Conservation (phyloP, 176 grass and related monocot species). For the Triticum urartu region DNA sequence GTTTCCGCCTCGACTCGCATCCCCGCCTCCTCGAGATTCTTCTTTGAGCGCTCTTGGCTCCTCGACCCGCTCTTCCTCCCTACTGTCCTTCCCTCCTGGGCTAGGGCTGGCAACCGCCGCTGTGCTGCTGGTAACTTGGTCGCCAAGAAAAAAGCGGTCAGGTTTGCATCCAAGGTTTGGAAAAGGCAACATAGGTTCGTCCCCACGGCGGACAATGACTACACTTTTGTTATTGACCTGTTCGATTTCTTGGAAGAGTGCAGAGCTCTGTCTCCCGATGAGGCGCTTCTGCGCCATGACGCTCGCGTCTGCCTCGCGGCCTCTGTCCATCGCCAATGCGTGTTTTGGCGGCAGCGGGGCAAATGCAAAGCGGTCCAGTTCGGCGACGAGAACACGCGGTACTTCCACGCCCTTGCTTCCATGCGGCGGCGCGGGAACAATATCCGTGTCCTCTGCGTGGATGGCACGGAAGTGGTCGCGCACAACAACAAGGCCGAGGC, state of each 20-base stretch:
- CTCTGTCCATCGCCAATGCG: neutral
- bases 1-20: neutral
- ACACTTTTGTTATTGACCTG: neutral
- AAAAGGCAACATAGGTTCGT: neutral
- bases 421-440: neutral
- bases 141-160: neutral
- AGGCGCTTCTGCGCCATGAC: neutral
- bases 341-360: neutral
- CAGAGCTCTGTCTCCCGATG: neutral
- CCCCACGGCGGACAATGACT: neutral
- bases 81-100: neutral
- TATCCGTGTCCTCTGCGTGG: neutral
- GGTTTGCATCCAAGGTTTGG: neutral
- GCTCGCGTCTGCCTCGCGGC: neutral
- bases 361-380: no score
- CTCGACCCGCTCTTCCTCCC: neutral
- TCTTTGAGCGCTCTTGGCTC: neutral
- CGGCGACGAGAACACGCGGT: neutral
- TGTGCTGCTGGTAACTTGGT: neutral
- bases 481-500: neutral
- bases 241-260: neutral
- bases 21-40: neutral
- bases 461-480: neutral
- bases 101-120: fast-evolving
- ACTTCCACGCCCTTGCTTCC: neutral